Base-by-base conservation (phyloP, 768 basidiomycete genomes). In the Leccinellum luteum region DNA sequence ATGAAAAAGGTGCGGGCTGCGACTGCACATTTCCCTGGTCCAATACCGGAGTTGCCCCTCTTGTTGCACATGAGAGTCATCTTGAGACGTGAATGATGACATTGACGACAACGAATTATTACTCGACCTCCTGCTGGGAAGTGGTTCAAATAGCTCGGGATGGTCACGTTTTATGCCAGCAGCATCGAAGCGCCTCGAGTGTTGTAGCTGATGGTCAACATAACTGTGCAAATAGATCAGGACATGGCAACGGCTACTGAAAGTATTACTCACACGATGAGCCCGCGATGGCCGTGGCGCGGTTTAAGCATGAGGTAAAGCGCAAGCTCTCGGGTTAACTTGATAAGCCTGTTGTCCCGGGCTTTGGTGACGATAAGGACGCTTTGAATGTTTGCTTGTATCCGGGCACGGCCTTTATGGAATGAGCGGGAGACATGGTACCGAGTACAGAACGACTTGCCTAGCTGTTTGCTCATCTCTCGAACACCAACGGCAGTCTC, bases 381-480 rank as follows among this genome's bases (percentile, higher is more conserved):
- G 58, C 84, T 92, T 72, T 98, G 94, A 56, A 98, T 94, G 67
- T 91, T 89, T 15, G 92, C 90, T 51, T 86, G 86, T 56, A 98
- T 92, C 31, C 93, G 84, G 4, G 96, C 94, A 55, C 96, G 89
- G 53, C 96, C 95, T 98, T 66, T 48, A 25, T n/a, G 35, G 23
- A 12, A 57, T 59, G 62, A 69, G 59, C 23, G 52, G 34, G 50
- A 32, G 38, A 48, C 34, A 28, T 51, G 41, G 51, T 44, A 50
- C 52, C 34, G 32, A 13, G 17, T 50, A 54, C 35, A 53, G 44
- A 49, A 60, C 34, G 28, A 76, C 81, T 67, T 64, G 93, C 96
- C 97, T 17, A 99, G 86, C 72, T 96, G 92, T 73, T 96, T 96
- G 84, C 94, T 96, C 94, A 98, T 95, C 75, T 99, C 97, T 49